These are phyloP conservation scores for Solanum sejunctum DNA, from an alignment of 257 asterid species.

Conservation along the genomic window DNA sequence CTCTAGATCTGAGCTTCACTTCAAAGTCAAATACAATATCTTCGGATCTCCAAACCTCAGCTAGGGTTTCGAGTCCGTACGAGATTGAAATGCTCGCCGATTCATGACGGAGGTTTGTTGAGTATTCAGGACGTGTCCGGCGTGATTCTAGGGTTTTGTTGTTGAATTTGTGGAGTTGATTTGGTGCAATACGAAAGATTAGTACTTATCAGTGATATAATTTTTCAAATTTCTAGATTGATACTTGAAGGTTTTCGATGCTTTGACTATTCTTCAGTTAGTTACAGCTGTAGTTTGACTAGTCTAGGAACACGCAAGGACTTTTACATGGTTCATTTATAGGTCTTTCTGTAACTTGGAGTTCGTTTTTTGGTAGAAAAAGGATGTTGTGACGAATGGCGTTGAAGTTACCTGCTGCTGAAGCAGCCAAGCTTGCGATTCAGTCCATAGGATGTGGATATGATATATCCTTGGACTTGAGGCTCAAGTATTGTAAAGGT, in stretches of 20 bases:
- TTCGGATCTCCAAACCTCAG: constrained; percentile 20
- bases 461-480: constrained; percentile 73
- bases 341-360: not conserved
- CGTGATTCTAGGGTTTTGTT: constrained; percentile 16
- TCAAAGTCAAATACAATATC: constrained; percentile 1
- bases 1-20: constrained; percentile 49
- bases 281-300: not conserved
- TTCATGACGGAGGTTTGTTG: not conserved
- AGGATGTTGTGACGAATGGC: constrained; percentile 49
- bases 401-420: constrained; percentile 68
- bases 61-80: constrained; percentile 11
- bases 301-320: not conserved
- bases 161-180: constrained; percentile 6
- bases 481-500: constrained; percentile 89
- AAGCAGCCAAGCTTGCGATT: constrained; percentile 83
- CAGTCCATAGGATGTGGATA: constrained; percentile 90
- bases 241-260: constrained; percentile 9
- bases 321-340: constrained; percentile 14
- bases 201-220: not conserved
- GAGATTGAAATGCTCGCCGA: not conserved
- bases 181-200: not conserved
- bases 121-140: not conserved
- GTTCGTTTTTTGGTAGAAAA: not conserved
- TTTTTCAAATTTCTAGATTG: constrained; percentile 1
- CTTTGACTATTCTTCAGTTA: not conserved